Percentiles rank a stretch among this genome's conserved stretches.
phyloP scores from a whole-genome alignment of 2,329 filamentous ascomycete genomes.

The Aureobasidium sp. region DNA sequence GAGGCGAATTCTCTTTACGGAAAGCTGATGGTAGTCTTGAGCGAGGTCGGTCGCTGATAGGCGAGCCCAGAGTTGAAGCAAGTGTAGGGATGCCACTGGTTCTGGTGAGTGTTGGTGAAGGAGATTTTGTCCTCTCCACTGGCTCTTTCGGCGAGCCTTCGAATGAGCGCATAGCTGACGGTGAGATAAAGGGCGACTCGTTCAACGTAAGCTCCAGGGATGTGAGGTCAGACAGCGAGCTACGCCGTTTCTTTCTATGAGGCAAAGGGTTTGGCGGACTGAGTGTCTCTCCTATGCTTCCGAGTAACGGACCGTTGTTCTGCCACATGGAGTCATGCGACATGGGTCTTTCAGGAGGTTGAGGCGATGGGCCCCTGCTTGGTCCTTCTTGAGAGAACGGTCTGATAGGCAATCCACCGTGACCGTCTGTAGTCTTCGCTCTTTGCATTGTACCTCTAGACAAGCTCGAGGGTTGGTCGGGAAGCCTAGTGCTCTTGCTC shows the following conservation, averaged over 20 bases:
- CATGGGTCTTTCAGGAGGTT: constrained; percentile 7
- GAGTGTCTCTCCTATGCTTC: constrained; percentile 6
- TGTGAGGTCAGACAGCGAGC: constrained; percentile 81
- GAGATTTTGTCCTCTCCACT: not conserved
- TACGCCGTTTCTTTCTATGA: constrained; percentile 71
- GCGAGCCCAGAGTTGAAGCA: constrained; percentile 27
- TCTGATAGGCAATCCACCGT: constrained; percentile 40
- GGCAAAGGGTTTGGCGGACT: not conserved
- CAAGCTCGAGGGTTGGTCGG: constrained; percentile 54
- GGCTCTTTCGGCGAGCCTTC: not conserved
- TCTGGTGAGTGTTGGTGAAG: constrained; percentile 8
- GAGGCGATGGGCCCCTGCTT: constrained; percentile 11
- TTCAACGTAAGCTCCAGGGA: constrained; percentile 46
- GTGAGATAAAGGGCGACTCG: constrained; percentile 11
- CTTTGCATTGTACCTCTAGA: constrained; percentile 60
- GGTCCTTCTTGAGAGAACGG: constrained; percentile 50
- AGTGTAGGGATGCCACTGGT: not conserved
- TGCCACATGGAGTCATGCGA: constrained; percentile 12
- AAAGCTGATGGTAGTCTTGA: constrained; percentile 29
- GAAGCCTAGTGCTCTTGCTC: constrained; percentile 64
- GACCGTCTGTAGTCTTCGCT: constrained; percentile 71
- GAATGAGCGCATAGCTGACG: constrained; percentile 4
- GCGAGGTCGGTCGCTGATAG: constrained; percentile 22
- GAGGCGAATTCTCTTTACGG: constrained; percentile 36
- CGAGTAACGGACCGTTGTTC: not conserved